phyloP scores from a whole-genome alignment of 176 grass and related monocot species.

The Cocos nucifera region DNA sequence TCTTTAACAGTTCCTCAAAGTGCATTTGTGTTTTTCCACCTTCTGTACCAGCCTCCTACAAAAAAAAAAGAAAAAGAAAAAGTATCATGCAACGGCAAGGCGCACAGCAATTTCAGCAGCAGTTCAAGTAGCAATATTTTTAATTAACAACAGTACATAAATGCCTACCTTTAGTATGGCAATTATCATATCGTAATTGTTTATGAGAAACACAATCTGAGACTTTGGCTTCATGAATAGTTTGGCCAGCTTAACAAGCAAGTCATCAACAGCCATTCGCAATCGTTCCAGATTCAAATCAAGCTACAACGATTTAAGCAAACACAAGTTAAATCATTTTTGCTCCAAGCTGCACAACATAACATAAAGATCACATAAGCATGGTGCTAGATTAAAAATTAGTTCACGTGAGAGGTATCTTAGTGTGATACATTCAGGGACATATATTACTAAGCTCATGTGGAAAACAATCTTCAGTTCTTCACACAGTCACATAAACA shows the following conservation, averaged over 20 bases:
- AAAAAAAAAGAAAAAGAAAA: not conserved
- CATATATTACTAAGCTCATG: not conserved
- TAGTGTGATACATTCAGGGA: too few relatives aligned
- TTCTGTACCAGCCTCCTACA: slow-evolving; percentile 83
- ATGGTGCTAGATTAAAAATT: too few relatives aligned
- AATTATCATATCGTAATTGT: slow-evolving; percentile 98
- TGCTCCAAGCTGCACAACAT: too few relatives aligned
- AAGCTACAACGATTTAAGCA: slow-evolving; percentile 40
- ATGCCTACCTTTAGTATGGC: slow-evolving; percentile 62
- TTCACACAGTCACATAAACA: not conserved
- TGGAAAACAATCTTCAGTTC: not conserved
- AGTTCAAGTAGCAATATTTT: not conserved
- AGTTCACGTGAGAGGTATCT: too few relatives aligned
- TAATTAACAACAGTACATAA: not conserved
- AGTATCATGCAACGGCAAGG: too few relatives aligned
- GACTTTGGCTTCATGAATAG: slow-evolving; percentile 70
- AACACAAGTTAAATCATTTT: too few relatives aligned
- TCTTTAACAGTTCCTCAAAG: slow-evolving; percentile 93
- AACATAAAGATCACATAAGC: too few relatives aligned
- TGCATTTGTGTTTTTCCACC: slow-evolving; percentile 82
- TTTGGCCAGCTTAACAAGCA: slow-evolving; percentile 88
- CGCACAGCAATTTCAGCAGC: too few relatives aligned
- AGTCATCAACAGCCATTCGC: slow-evolving; percentile 83
- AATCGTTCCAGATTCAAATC: slow-evolving; percentile 89
- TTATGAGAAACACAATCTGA: slow-evolving; percentile 92